These are phyloP conservation scores for Tolypocladium guangdongense DNA, from an alignment of 2,329 filamentous ascomycete species.

Conservation along the genomic window DNA sequence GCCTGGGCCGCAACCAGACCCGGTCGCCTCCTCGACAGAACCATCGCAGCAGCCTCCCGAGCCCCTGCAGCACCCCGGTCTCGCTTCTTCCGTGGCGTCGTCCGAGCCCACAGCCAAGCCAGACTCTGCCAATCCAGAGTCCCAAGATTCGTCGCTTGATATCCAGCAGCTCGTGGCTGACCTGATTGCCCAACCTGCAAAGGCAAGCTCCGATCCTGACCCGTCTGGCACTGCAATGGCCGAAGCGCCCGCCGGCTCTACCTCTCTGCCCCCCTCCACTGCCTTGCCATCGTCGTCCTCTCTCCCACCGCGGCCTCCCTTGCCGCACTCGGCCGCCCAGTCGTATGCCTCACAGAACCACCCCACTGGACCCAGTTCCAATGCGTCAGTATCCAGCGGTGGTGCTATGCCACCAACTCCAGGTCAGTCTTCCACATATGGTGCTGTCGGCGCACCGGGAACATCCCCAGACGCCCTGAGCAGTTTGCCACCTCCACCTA, in stretches of 20 bases:
- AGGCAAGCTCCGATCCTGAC: slow-evolving; percentile 19
- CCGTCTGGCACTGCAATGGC: slow-evolving; percentile 12
- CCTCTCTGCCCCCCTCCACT: slow-evolving; percentile 19
- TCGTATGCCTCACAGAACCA: slow-evolving; percentile 27
- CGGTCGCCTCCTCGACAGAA: slow-evolving; percentile 7
- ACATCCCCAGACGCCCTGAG: slow-evolving; percentile 19
- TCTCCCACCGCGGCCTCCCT: slow-evolving; percentile 36
- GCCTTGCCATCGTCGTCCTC: slow-evolving; percentile 27
- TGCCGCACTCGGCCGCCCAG: slow-evolving; percentile 25
- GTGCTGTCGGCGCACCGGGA: slow-evolving; percentile 19
- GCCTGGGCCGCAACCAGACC: slow-evolving; percentile 14
- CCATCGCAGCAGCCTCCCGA: slow-evolving; percentile 11
- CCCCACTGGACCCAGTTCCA: slow-evolving; percentile 18
- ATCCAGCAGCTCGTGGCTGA: slow-evolving; percentile 31
- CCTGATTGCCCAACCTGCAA: slow-evolving; percentile 24
- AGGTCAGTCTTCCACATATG: slow-evolving; percentile 22
- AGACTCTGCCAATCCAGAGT: slow-evolving; percentile 15
- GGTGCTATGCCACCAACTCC: slow-evolving; percentile 18
- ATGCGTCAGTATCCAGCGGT: slow-evolving; percentile 15
- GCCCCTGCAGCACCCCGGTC: slow-evolving; percentile 7
- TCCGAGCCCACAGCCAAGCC: slow-evolving; percentile 16
- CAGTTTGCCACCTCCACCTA: slow-evolving; percentile 17
- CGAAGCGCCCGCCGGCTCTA: slow-evolving; percentile 14
- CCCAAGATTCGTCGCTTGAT: slow-evolving; percentile 21
- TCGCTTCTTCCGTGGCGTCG: slow-evolving; percentile 8